A percentile compares a stretch with the other conserved stretches of the same genome.
Conservation (phyloP, 2,329 filamentous ascomycete species). For the Beauveria scarabaeidicola region DNA sequence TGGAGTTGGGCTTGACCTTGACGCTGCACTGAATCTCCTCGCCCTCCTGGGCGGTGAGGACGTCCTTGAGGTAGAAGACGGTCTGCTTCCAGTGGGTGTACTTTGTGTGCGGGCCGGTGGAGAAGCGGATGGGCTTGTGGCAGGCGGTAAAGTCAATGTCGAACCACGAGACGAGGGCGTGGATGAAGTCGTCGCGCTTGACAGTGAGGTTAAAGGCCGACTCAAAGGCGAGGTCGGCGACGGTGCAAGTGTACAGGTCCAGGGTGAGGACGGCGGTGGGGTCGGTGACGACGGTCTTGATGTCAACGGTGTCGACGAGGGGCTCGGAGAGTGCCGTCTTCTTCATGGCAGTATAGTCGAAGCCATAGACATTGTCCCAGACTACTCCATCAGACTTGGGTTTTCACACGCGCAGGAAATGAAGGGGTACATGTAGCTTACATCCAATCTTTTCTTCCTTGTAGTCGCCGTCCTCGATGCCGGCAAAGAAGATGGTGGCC, state of each 20-base stretch:
- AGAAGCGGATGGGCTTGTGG: conserved; percentile 97
- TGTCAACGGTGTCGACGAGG: conserved; percentile 92
- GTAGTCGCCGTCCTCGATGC: conserved; percentile 98
- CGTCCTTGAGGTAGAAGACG: conserved; percentile 92
- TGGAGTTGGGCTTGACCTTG: conserved; percentile 78
- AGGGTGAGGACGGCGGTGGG: conserved; percentile 76
- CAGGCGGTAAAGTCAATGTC: conserved; percentile 97
- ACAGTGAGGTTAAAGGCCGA: conserved; percentile 66
- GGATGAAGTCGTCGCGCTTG: conserved; percentile 87
- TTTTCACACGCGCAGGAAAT: neutral
- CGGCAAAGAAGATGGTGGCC: conserved; percentile 93
- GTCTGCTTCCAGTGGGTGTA: conserved; percentile 99
- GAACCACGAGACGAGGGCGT: conserved; percentile 97
- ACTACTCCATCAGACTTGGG: conserved; percentile 42
- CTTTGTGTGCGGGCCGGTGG: conserved; percentile 94
- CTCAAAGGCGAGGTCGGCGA: conserved; percentile 75
- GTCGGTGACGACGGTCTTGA: conserved; percentile 95
- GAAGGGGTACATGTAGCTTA: conserved; percentile 37
- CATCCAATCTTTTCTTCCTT: conserved; percentile 99
- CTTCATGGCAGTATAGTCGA: conserved; percentile 93
- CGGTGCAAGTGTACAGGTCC: conserved; percentile 85
- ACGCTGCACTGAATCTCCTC: conserved; percentile 70
- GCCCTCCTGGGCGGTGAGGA: conserved; percentile 81
- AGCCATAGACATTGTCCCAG: conserved; percentile 99
- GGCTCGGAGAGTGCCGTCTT: conserved; percentile 88